Base-by-base conservation (phyloP, 129 eudicot species). In the Ambrosia trifida region DNA sequence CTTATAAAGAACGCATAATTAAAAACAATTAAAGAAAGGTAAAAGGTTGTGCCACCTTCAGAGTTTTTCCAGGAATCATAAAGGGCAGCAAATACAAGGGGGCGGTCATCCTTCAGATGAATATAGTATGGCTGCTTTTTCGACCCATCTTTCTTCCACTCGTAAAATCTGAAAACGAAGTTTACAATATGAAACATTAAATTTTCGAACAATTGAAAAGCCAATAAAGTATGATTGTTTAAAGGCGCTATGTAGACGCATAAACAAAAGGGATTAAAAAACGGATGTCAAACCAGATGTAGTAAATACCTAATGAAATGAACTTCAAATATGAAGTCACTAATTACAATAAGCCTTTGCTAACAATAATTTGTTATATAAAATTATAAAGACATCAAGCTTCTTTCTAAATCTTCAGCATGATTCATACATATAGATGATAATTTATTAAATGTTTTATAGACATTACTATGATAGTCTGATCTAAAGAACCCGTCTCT, bases 121-220 rank as follows among this genome's bases (percentile, higher is more conserved):
- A 94, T 83, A 81, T 94, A 94, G 79, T 90, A 90, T 45, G 99
- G 97, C 81, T 94, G 99, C 85, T 90, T 94, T 73, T 75, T 86
- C 11, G 88, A 79, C 46, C 96, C 97, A 76, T 91, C 94, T 77
- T 94, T 94, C 77, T 94, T 94, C 99, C 99, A 94, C 77, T 94
- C 99, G 40, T 85, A 94, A 76, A 94, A 94, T 64, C 99, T 94
- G 82, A 47, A 79, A n/a, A 57, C 36, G 3, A 75, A 31, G 63
- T 18, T 53, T 54, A 38, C 12, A 18, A 33, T 56, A 33, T 6
- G 65, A 24, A 33, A 33, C 64, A 74, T 33, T 36, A 32, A 6
- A 72, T 53, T 63, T 66, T 52, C 20, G 32, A 12, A 51, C 50
- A 35, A 17, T 40, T 12, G 17, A 61, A 28, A 30, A 31, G 28